Evolutionary conservation across 345 rosid species (phyloP), one percentile per base, ranked within the genome.

Genomic region (Brassica rapa): DNA sequence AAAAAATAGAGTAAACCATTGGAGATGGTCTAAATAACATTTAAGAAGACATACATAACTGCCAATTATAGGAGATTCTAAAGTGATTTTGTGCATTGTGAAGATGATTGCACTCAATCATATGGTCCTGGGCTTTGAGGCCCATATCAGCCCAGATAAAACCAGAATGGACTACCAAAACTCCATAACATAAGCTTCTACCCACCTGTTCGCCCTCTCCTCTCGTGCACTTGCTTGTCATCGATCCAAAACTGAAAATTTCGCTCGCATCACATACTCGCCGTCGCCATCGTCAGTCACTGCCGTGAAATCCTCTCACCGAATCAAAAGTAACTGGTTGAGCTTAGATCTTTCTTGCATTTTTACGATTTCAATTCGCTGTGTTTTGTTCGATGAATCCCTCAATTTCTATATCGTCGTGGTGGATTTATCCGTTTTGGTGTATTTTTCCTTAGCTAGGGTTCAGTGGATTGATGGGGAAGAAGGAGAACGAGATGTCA

Each of bases 401-500:
- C 10, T 66, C 61, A 29, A 27, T 72, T 66, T 43, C 11, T 2
- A 2, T 3, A 55, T 70, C 25, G 46, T 4, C 12, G 9, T 35
- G 16, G 35, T 57, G 1, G 67, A n/a, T 78, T 43, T 6, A 2
- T 43, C n/a, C 11, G 21, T 49, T 15, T 51, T 32, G 29, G 1
- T 62, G 46, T 8, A 2, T 73, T 27, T 1, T 25, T 27, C 11
- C 25, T 70, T 37, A 24, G 39, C 59, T 21, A 64, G 21, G 35
- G 21, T 32, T 75, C 66, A 39, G 70, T 79, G 77, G 76, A 74
- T 39, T 37, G 33, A 85, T 86, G 88, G 86, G 78, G 69, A 87
- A 85, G 77, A 87, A 86, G 81, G 82, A 81, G 61, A 83, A 67
- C 75, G 87, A 62, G 43, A 21, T 70, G 11, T 70, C 87, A 1